Evolutionary conservation across 192 early-diverging fungal species (phyloP).

Genomic region (Podila clonocystis): DNA sequence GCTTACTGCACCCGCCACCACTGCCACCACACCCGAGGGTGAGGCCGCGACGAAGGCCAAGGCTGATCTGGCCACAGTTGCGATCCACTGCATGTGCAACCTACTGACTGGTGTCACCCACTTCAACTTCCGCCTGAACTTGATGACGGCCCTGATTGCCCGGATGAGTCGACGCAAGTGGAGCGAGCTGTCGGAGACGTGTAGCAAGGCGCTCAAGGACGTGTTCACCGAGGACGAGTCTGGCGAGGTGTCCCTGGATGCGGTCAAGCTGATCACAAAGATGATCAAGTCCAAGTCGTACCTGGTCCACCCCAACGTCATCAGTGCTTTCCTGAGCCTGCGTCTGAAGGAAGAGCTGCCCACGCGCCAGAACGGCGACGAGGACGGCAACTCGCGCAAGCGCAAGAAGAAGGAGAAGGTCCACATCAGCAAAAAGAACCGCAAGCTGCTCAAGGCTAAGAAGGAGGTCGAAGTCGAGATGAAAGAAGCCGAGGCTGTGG

Average conservation of each 20-base stretch:
- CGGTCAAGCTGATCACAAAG: conserved; percentile 85
- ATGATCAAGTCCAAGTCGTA: conserved; percentile 86
- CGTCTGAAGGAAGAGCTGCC: conserved; percentile 86
- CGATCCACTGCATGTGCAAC: conserved; percentile 84
- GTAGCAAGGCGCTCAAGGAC: conserved; percentile 78
- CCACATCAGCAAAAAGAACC: conserved; percentile 70
- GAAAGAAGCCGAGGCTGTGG: conserved; percentile 91
- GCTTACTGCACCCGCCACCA: conserved; percentile 27
- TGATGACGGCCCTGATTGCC: conserved; percentile 84
- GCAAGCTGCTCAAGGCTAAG: conserved; percentile 79
- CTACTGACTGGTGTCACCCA: conserved; percentile 86
- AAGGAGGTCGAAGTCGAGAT: conserved; percentile 81
- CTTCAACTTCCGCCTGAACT: conserved; percentile 95
- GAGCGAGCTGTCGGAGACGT: conserved; percentile 71
- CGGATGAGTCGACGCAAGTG: conserved; percentile 70
- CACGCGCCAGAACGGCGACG: conserved; percentile 59
- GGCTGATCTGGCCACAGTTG: conserved; percentile 60
- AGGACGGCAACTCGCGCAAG: conserved; percentile 60
- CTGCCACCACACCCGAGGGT: conserved; percentile 9
- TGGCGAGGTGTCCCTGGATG: conserved; percentile 87
- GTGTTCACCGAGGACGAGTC: conserved; percentile 88
- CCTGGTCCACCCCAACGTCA: conserved; percentile 70
- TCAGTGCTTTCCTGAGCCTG: conserved; percentile 85
- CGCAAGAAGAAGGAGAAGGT: conserved; percentile 65
- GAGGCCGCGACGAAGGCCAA: conserved; percentile 34